These are phyloP conservation scores for Candida corydali DNA, from an alignment of 805 yeast species.

Conservation along the genomic window DNA sequence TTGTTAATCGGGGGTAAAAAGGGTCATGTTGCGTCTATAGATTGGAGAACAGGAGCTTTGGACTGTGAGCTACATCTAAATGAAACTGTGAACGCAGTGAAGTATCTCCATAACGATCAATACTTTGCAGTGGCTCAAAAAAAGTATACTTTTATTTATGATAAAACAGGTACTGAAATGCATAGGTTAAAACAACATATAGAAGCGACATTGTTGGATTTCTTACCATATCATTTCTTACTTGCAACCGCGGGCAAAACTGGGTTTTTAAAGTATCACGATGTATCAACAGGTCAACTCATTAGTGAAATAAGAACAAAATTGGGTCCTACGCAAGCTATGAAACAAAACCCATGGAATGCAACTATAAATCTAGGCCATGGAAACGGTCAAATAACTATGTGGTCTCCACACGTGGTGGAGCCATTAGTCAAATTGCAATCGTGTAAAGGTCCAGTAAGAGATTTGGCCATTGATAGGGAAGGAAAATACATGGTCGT, in stretches of 20 bases:
- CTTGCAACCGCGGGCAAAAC: constrained; percentile 86
- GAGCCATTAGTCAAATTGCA: constrained; percentile 81
- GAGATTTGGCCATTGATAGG: constrained; percentile 82
- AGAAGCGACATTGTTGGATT: constrained; percentile 78
- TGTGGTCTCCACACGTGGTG: constrained; percentile 90
- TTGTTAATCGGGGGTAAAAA: constrained; percentile 80
- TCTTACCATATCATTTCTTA: constrained; percentile 87
- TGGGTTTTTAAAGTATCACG: constrained; percentile 88
- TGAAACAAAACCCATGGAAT: constrained; percentile 93
- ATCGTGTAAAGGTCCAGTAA: constrained; percentile 80
- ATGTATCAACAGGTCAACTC: constrained; percentile 85
- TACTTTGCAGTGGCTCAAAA: constrained; percentile 96
- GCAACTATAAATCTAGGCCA: constrained; percentile 94
- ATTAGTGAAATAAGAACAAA: constrained; percentile 84
- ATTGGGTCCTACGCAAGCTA: constrained; percentile 82
- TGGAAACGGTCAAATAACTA: constrained; percentile 83
- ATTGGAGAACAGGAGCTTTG: constrained; percentile 85
- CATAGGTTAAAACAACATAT: constrained; percentile 89
- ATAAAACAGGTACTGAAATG: constrained; percentile 84
- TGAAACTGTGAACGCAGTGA: constrained; percentile 88
- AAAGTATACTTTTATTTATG: constrained; percentile 89
- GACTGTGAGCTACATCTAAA: constrained; percentile 79
- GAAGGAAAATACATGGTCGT: constrained; percentile 93
- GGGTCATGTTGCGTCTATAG: constrained; percentile 95
- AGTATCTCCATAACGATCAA: constrained; percentile 88